phyloP scores from a whole-genome alignment of 1,139 yeast species.

The Candida labiduridarum region DNA sequence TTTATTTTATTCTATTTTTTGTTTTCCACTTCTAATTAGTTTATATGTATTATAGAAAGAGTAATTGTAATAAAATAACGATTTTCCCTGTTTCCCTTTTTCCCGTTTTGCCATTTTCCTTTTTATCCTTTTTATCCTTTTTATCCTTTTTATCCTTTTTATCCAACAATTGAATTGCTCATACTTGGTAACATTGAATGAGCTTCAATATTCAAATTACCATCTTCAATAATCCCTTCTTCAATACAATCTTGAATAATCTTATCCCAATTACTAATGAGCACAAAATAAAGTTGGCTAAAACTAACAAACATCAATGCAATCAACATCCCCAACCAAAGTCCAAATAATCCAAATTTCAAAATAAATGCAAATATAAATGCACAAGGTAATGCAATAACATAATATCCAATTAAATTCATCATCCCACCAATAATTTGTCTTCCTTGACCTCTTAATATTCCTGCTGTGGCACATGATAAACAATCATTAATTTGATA shows the following conservation, averaged over 20 bases:
- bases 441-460: slow-evolving; percentile 68
- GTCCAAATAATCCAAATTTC: slow-evolving; percentile 49
- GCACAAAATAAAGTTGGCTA: slow-evolving; percentile 48
- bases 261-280: slow-evolving; percentile 57
- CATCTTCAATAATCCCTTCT: slow-evolving; percentile 44
- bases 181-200: slow-evolving; percentile 38
- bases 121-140: too few species aligned
- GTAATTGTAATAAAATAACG: neutral
- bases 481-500: slow-evolving; percentile 62
- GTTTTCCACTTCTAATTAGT: neutral
- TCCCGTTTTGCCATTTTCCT: too few species aligned
- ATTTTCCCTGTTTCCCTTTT: neutral
- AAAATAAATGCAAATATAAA: slow-evolving; percentile 53
- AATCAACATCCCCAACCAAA: slow-evolving; percentile 65
- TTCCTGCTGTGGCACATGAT: slow-evolving; percentile 58
- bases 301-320: slow-evolving; percentile 53
- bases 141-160: neutral
- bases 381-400: slow-evolving; percentile 61
- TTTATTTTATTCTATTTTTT: neutral
- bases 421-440: slow-evolving; percentile 66
- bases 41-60: neutral
- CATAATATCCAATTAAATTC: slow-evolving; percentile 58
- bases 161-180: slow-evolving; percentile 20
- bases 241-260: slow-evolving; percentile 47
- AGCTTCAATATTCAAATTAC: slow-evolving; percentile 31